Evolutionary conservation across 768 basidiomycete species (phyloP).

Genomic region (Mycena albidolilacea): DNA sequence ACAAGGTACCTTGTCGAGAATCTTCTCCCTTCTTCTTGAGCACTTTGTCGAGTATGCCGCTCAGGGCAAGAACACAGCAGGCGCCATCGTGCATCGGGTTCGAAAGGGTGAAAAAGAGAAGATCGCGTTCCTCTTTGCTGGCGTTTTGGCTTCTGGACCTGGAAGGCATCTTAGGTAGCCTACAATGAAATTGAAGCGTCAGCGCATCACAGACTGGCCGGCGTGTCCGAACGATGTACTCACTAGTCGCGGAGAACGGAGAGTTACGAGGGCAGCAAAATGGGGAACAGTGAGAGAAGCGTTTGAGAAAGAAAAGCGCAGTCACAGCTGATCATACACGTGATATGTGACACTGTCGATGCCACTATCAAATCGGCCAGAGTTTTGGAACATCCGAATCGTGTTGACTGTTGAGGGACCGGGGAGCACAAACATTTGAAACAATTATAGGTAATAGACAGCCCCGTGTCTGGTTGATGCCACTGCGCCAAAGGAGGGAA

Average conservation of each 20-base stretch:
- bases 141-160: conserved; percentile 4
- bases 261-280: conserved; percentile 7
- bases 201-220: conserved; percentile 16
- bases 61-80: conserved; percentile 4
- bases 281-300: neutral
- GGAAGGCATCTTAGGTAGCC: conserved; percentile 15
- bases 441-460: too few species aligned
- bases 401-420: neutral
- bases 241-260: conserved; percentile 16
- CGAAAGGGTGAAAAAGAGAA: conserved; percentile 20
- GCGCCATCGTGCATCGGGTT: conserved; percentile 28
- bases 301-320: neutral
- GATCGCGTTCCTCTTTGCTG: conserved; percentile 20
- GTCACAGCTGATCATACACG: conserved; percentile 1
- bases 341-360: conserved; percentile 1
- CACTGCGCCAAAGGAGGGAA: too few species aligned
- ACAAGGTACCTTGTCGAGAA: conserved; percentile 20
- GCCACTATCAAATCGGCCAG: conserved; percentile 1
- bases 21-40: conserved; percentile 10
- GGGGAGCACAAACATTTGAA: neutral
- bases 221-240: conserved; percentile 10
- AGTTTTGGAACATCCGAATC: conserved; percentile 6
- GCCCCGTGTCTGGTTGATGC: too few species aligned
- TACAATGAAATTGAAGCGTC: conserved; percentile 17
- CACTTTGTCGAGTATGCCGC: conserved; percentile 9